Evolutionary conservation across 345 rosid genomes (phyloP).

Genomic region (Eucalyptus cloeziana): DNA sequence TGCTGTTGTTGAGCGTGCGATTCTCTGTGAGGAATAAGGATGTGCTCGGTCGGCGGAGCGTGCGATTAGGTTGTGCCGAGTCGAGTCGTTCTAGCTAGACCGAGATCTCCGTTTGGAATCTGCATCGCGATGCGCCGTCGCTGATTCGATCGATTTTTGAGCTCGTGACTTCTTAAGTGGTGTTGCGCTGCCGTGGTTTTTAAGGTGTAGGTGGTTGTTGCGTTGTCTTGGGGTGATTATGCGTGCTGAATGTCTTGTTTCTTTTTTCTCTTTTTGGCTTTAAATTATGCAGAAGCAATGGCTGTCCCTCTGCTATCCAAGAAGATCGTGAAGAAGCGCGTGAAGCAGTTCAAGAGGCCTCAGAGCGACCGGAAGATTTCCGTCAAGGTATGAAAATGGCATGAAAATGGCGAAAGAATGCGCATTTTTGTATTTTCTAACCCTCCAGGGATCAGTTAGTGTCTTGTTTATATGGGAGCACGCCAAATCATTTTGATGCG

Average conservation of each 20-base stretch:
- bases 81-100: not conserved
- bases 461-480: not conserved
- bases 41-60: not conserved
- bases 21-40: not conserved
- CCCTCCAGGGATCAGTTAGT: not conserved
- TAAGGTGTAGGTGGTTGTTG: not conserved
- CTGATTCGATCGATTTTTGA: not conserved
- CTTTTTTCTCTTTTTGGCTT: not conserved
- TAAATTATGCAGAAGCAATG: constrained; percentile 19
- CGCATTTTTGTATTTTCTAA: not conserved
- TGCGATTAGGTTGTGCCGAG: not conserved
- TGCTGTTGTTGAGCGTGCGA: not conserved
- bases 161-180: not conserved
- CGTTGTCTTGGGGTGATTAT: not conserved
- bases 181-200: not conserved
- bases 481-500: not conserved
- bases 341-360: constrained; percentile 56
- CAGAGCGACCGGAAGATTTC: constrained; percentile 52
- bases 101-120: not conserved
- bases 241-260: not conserved
- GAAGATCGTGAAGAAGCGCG: constrained; percentile 65
- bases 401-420: not conserved
- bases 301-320: constrained; percentile 46
- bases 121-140: not conserved
- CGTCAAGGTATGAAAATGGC: constrained; percentile 20